phyloP scores from a whole-genome alignment of 306 rosid genomes.

The Medicago truncatula region MtrunA17r5.0-ANR NC_053043.1:2240501-2241000 shows the following conservation, averaged over 20 bases:
- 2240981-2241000: background rate
- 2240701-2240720: background rate
- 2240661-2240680: background rate
- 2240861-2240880: background rate
- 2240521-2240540: background rate
- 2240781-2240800: conserved; percentile 7
- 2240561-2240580: too few relatives aligned
- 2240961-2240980: background rate
- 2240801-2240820: background rate
- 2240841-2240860: background rate
- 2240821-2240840: background rate
- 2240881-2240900: background rate
- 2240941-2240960: background rate
- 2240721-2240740: background rate
- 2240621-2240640: background rate
- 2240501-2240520: background rate
- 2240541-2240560: background rate
- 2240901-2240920: background rate
- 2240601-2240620: background rate
- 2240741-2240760: background rate
- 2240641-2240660: background rate
- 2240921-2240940: conserved; percentile 9
- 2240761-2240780: background rate
- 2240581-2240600: background rate
- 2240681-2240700: background rate